Conservation (phyloP, 805 yeast species). For the Ogataea nakhonphanomensis region DNA sequence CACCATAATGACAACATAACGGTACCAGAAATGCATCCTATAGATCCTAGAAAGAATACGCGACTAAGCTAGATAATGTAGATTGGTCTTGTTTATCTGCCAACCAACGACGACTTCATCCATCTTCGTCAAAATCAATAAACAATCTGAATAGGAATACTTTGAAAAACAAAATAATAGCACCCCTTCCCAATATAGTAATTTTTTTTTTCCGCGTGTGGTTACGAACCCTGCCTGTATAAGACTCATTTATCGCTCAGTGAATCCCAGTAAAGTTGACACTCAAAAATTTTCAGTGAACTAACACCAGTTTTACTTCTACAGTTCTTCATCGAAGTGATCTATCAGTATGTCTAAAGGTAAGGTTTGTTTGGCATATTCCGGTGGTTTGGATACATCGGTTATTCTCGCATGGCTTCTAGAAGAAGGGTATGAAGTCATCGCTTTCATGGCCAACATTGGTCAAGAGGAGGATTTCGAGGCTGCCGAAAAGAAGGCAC, state of each 20-base stretch:
- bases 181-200: constrained; percentile 12
- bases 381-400: constrained; percentile 98
- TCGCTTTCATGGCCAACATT: constrained; percentile 96
- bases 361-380: constrained; percentile 97
- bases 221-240: constrained; percentile 10
- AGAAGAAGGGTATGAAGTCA: constrained; percentile 96
- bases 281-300: too few species aligned
- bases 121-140: too few species aligned
- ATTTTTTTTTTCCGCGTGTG: constrained; percentile 15
- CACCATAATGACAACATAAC: too few species aligned
- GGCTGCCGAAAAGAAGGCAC: constrained; percentile 94
- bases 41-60: too few species aligned
- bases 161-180: background rate
- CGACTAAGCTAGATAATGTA: too few species aligned
- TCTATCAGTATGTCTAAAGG: constrained; percentile 76
- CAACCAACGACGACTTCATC: too few species aligned
- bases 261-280: too few species aligned
- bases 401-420: constrained; percentile 97
- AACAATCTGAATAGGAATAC: background rate
- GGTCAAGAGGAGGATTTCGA: constrained; percentile 99
- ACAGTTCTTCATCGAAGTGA: too few species aligned
- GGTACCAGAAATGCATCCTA: too few species aligned
- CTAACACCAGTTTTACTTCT: too few species aligned
- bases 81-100: too few species aligned
- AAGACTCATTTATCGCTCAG: constrained; percentile 1